Conservation (phyloP, 169 alveolate species). For the Plasmodium inui region DNA sequence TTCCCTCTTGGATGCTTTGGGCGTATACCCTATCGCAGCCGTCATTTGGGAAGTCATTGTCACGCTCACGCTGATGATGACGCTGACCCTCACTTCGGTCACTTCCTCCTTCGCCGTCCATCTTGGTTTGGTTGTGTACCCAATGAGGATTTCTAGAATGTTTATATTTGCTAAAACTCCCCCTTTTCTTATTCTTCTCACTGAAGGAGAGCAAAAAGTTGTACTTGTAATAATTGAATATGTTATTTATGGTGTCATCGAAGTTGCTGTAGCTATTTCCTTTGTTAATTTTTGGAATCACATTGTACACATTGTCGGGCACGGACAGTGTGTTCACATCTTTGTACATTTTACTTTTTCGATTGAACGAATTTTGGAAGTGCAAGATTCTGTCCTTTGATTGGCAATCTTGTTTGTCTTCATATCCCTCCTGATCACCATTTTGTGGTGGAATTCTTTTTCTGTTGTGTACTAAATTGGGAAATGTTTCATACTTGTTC, state of each 20-base stretch:
- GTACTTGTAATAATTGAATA: slow-evolving; percentile 61
- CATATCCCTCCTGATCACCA: not conserved
- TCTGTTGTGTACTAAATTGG: not conserved
- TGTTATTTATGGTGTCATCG: slow-evolving; percentile 42
- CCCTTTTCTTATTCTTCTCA: slow-evolving; percentile 11
- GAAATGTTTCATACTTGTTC: not conserved
- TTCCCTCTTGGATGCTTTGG: not conserved
- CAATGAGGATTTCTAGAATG: not conserved
- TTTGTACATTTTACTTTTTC: slow-evolving; percentile 47
- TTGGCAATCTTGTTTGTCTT: not conserved
- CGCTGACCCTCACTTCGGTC: not conserved
- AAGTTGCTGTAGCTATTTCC: not conserved
- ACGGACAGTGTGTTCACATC: slow-evolving; percentile 50
- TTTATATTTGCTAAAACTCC: not conserved
- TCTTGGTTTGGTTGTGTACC: not conserved
- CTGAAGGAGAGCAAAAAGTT: slow-evolving; percentile 49
- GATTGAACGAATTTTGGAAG: slow-evolving; percentile 39
- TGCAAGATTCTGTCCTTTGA: slow-evolving; percentile 10
- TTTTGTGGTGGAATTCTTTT: not conserved
- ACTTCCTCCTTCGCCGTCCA: not conserved
- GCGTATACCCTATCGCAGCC: not conserved
- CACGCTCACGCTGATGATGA: not conserved
- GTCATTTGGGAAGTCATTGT: not conserved
- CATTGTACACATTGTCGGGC: slow-evolving; percentile 68
- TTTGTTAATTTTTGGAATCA: slow-evolving; percentile 59